A percentile compares a stretch with the other conserved stretches of the same genome.
These are phyloP conservation scores for Cryptococcus sp. DNA, from an alignment of 1,284 basidiomycete genomes.

Conservation along the genomic window DNA sequence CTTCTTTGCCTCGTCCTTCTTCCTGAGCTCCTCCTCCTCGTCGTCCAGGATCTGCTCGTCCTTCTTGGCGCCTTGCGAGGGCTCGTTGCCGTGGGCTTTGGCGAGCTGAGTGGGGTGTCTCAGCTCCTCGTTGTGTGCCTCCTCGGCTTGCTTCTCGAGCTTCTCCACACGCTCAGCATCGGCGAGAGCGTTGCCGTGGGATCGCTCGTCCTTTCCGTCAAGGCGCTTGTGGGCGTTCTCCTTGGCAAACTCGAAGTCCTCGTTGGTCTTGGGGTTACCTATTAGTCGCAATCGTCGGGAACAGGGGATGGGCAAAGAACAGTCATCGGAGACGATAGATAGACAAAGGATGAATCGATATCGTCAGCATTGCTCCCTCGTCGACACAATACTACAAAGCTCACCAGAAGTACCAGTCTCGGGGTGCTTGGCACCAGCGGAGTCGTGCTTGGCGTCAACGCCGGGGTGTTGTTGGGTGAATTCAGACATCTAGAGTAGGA, in stretches of 20 bases:
- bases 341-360: not conserved
- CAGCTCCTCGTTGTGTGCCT: constrained; percentile 22
- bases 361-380: not conserved
- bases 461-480: constrained; percentile 11
- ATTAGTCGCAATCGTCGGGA: not conserved
- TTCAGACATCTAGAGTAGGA: too few species aligned
- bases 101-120: constrained; percentile 40
- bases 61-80: constrained; percentile 36
- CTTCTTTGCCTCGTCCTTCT: constrained; percentile 39
- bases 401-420: constrained; percentile 23
- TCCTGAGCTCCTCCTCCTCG: constrained; percentile 33
- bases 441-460: constrained; percentile 23
- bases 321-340: not conserved
- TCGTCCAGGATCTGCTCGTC: constrained; percentile 40
- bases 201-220: constrained; percentile 40
- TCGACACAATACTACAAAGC: too few species aligned
- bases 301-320: not conserved
- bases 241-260: constrained; percentile 32
- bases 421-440: constrained; percentile 34
- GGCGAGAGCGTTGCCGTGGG: constrained; percentile 31
- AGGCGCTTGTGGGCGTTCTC: constrained; percentile 37
- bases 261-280: constrained; percentile 42
- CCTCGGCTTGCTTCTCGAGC: constrained; percentile 30
- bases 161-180: constrained; percentile 34
- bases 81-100: constrained; percentile 41